phyloP scores from a whole-genome alignment of 83 land plant genomes.

The Thuja plicata region DNA sequence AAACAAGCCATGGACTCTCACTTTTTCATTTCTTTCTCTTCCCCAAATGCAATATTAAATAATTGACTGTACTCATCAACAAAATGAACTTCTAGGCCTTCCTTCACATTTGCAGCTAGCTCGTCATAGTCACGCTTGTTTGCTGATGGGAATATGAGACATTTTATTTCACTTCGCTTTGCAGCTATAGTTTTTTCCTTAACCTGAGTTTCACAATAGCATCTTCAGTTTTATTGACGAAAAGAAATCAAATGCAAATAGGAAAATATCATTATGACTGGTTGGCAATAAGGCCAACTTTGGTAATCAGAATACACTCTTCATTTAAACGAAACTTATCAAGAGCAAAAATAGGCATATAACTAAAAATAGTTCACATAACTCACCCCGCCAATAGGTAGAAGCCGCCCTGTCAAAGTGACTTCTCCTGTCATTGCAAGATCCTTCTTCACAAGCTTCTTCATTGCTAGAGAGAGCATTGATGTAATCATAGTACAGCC shows the following conservation, averaged over 20 bases:
- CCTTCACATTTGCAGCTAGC: slow-evolving; percentile 83
- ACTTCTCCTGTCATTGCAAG: slow-evolving; percentile 99
- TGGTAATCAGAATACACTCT: neutral
- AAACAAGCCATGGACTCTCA: neutral
- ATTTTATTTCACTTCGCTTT: slow-evolving; percentile 88
- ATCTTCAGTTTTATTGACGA: slow-evolving; percentile 1
- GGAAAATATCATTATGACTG: neutral
- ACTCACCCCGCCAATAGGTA: slow-evolving; percentile 98
- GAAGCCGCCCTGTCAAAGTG: slow-evolving; percentile 85
- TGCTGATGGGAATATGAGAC: slow-evolving; percentile 79
- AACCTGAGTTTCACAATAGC: slow-evolving; percentile 52
- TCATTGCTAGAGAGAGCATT: slow-evolving; percentile 84
- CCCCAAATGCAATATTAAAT: slow-evolving; percentile 63
- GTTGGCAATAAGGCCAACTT: neutral
- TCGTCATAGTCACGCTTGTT: slow-evolving; percentile 91
- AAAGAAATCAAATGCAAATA: neutral
- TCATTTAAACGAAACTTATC: neutral
- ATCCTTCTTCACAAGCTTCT: slow-evolving; percentile 78
- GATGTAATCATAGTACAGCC: slow-evolving; percentile 99
- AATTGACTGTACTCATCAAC: slow-evolving; percentile 84
- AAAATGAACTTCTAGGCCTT: slow-evolving; percentile 93
- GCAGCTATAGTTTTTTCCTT: slow-evolving; percentile 98
- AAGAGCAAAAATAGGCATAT: neutral
- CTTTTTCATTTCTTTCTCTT: slow-evolving; percentile 21
- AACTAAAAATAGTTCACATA: neutral